Evolutionary conservation across 2,329 filamentous ascomycete genomes (phyloP).

Genomic region (Zasmidium citrigriseum): DNA sequence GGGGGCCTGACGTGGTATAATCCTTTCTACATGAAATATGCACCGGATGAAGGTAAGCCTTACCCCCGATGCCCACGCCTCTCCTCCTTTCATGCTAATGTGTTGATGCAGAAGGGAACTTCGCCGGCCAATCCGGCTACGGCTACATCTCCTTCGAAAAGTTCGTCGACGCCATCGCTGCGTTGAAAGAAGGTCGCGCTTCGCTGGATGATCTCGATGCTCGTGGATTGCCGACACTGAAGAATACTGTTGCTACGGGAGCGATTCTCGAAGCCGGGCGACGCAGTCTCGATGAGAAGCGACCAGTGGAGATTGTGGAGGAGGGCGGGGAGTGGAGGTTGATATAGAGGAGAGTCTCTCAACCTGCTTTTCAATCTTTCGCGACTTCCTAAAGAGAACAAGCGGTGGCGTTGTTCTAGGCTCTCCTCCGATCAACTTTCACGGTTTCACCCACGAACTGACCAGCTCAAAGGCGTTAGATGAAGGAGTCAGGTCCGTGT

Average conservation of each 20-base stretch:
- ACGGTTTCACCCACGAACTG: too few species aligned
- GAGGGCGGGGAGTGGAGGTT: constrained; percentile 69
- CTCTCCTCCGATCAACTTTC: too few species aligned
- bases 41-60: constrained; percentile 41
- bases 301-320: constrained; percentile 73
- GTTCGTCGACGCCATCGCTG: constrained; percentile 83
- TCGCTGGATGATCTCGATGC: constrained; percentile 76
- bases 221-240: constrained; percentile 79
- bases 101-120: constrained; percentile 92
- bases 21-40: constrained; percentile 50
- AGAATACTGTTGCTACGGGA: constrained; percentile 87
- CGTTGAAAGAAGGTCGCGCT: constrained; percentile 71
- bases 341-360: constrained; percentile 40
- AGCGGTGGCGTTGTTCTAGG: neutral
- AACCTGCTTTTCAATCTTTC: neutral
- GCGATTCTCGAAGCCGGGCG: constrained; percentile 88
- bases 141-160: constrained; percentile 95
- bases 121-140: constrained; percentile 86
- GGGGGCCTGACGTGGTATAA: constrained; percentile 79
- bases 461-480: too few species aligned
- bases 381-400: constrained; percentile 13
- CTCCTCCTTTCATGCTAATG: constrained; percentile 80
- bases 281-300: constrained; percentile 77
- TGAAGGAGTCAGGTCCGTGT: too few species aligned
- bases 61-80: neutral